Base-by-base conservation (phyloP, 352 stramenopile genomes). In the Globisporangium canariense region DNA sequence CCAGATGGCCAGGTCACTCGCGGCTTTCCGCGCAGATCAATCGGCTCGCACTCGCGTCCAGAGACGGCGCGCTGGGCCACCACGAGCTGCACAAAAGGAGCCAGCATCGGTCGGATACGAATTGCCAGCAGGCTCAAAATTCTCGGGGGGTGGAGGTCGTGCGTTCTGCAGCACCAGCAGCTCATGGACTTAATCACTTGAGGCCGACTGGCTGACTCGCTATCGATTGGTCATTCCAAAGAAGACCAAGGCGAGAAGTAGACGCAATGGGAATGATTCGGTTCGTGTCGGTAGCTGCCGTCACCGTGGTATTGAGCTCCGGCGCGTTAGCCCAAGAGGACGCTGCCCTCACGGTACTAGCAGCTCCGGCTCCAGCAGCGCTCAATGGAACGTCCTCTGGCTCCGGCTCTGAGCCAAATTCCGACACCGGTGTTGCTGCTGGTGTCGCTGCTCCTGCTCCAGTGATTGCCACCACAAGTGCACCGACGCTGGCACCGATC, bases 401-500 rank as follows among this genome's bases (percentile, higher is more conserved):
- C 16, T 38, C 53, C 1, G 41, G 28, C 16, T 50, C 36, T 3
- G 10, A 43, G 8, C 8, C 43, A 25, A 50, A 34, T 36, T 13
- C 10, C 18, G 16, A 34, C 22, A 7, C 18, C 13, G 16, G 8
- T 4, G 49, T 14, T 2, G 45, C 56, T 30, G 54, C 22, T 36
- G 49, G 47, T 16, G 22, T 53, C 22, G 2, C 13, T 20, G 18
- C 41, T 16, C 22, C 62, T 22, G 32, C 28, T 9, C 50, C 57
- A 2, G 18, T 36, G 11, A 28, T 16, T 8, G 28, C 66, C 30
- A 60, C 74, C 22, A 67, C 68, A 16, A 55, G 57, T 11, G 70
- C 73, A 8, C 69, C 67, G 20, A 71, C 75, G 22, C 74, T 66
- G 11, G 50, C 64, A 14, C 58, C 62, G 22, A 76, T 80, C 25